Percentiles rank a stretch among this genome's conserved stretches.
phyloP scores from a whole-genome alignment of 164 flowering plant genomes.

The Platanus orientalis region DNA sequence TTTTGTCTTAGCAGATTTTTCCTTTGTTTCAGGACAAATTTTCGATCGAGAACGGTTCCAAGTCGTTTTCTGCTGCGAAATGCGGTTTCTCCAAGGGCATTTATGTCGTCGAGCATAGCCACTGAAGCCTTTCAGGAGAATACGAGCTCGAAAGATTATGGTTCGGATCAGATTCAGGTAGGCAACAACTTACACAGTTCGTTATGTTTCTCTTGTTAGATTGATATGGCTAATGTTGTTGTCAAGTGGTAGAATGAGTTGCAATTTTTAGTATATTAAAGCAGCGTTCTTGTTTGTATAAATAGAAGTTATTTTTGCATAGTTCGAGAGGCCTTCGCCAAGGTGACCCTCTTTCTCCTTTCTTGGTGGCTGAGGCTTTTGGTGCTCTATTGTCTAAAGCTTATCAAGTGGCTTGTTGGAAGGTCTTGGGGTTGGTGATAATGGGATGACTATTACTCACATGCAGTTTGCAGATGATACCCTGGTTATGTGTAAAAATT shows the following conservation, averaged over 20 bases:
- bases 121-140: conserved; percentile 52
- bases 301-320: no score
- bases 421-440: no score
- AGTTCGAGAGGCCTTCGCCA: no score
- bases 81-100: conserved; percentile 49
- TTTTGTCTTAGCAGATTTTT: neutral
- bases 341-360: no score
- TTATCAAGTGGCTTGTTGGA: no score
- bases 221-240: neutral
- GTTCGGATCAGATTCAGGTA: conserved; percentile 95
- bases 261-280: no score
- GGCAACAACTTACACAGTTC: neutral
- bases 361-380: no score
- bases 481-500: no score
- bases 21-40: conserved; percentile 21
- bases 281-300: no score
- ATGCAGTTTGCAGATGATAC: no score
- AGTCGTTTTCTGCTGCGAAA: conserved; percentile 22
- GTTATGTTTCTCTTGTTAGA: neutral
- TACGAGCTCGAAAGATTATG: conserved; percentile 48
- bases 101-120: conserved; percentile 50
- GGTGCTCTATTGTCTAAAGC: no score
- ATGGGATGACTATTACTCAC: no score
- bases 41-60: conserved; percentile 22
- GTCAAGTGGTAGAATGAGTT: neutral